Conservation (phyloP, 257 asterid species). For the Salvia miltiorrhiza region DNA sequence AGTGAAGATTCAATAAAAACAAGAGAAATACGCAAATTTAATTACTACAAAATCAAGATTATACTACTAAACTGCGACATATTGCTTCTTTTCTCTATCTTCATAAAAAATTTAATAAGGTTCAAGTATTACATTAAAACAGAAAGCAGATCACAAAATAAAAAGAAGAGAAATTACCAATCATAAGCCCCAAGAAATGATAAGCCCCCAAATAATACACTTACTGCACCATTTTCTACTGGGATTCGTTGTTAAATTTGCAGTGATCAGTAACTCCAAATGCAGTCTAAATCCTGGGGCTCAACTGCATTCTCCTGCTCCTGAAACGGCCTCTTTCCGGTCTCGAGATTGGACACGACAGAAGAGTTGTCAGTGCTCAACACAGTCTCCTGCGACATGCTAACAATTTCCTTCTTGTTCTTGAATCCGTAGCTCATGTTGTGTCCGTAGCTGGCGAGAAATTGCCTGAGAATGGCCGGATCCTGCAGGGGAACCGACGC, state of each 20-base stretch:
- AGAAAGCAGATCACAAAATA: not conserved
- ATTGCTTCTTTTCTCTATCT: not conserved
- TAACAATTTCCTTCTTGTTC: constrained; percentile 33
- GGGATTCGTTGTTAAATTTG: not conserved
- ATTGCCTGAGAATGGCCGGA: constrained; percentile 25
- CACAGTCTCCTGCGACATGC: constrained; percentile 48
- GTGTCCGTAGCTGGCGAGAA: constrained; percentile 38
- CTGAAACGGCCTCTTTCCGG: constrained; percentile 43
- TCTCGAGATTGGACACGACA: constrained; percentile 49
- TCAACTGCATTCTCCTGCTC: constrained; percentile 35
- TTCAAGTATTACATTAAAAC: not conserved
- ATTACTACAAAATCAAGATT: not conserved
- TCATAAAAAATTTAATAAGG: not conserved
- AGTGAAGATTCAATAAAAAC: constrained; percentile 21
- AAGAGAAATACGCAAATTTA: not conserved
- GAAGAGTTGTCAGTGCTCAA: constrained; percentile 46
- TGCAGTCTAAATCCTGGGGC: constrained; percentile 51
- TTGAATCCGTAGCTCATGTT: constrained; percentile 31
- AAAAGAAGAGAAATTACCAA: no score
- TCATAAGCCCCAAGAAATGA: constrained; percentile 15
- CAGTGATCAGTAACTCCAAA: constrained; percentile 50
- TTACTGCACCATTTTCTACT: not conserved
- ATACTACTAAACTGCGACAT: not conserved
- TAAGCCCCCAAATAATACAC: not conserved
- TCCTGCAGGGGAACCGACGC: constrained; percentile 28